Evolutionary conservation across 148 eudicot species (phyloP), one percentile per base, ranked within the genome.

Genomic region (Agrostemma githago): DNA sequence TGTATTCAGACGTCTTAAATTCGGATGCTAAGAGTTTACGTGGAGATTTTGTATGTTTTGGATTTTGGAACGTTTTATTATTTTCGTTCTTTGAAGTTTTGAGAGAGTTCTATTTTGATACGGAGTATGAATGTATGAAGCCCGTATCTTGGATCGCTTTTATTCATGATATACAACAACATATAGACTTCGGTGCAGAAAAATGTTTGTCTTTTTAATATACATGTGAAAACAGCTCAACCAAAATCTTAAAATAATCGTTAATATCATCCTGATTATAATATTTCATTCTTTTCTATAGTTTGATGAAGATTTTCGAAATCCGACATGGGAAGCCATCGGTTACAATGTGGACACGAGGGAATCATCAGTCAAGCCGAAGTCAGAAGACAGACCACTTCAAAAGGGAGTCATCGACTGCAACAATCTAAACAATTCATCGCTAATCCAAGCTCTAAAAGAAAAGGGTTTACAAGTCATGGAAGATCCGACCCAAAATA

Each of bases 261-360:
- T 26, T 26, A 26, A 26, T 26, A 26, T 26, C 34, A 1, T n/a
- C n/a, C n/a, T 26, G 34, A 26, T 26, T 26, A 26, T 26, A 26
- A 26, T 26, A 26, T 26, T 26, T 26, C 54, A 8, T 6, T 5
- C 15, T 70, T 60, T 60, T 46, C 51, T 76, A 56, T 66, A 93
- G 98, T 75, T 75, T 46, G 97, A 91, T 82, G 92, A 91, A 56
- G 86, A 85, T 69, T 85, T 72, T 34, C 76, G 72, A 54, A 93
- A 91, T 76, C 90, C 89, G 0, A 46, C 88, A 66, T 91, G 97
- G 91, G 80, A 91, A 83, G 92, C 90, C 44, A 91, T 91, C 3
- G 98, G 95, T 76, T 93, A 89, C 78, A 64, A 81, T 8, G 85
- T 86, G 40, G 89, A 89, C 78, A 46, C 76, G 26, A 74, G 76